A percentile compares a stretch with the other conserved stretches of the same genome.
phyloP scores from a whole-genome alignment of 2,329 filamentous ascomycete genomes.

The Arachnomyces sp. region DNA sequence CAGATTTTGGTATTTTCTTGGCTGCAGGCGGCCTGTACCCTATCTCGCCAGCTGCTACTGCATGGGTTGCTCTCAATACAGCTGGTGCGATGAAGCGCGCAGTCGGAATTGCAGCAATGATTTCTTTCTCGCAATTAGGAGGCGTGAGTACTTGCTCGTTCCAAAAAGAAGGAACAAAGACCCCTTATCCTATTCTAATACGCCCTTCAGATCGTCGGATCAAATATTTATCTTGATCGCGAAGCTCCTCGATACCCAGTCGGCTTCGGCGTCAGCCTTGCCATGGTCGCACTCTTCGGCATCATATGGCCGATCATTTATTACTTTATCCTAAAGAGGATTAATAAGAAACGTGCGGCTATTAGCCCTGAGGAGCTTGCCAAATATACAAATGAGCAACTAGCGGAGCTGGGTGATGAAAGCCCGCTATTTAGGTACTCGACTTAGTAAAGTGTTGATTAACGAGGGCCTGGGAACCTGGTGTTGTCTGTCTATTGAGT shows the following conservation, averaged over 20 bases:
- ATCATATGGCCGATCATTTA: slow-evolving; percentile 5
- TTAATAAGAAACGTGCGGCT: slow-evolving; percentile 20
- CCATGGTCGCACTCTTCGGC: slow-evolving; percentile 2
- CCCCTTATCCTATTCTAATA: too few species aligned
- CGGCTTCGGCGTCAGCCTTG: slow-evolving; percentile 9
- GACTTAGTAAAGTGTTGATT: too few species aligned
- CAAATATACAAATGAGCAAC: slow-evolving; percentile 24
- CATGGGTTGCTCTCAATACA: slow-evolving; percentile 25
- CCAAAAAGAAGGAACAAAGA: too few species aligned
- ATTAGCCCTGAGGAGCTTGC: slow-evolving; percentile 19
- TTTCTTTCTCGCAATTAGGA: too few species aligned
- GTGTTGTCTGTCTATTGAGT: too few species aligned
- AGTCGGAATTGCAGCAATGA: slow-evolving; percentile 24
- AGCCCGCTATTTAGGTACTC: slow-evolving; percentile 27
- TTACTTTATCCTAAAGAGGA: slow-evolving; percentile 12
- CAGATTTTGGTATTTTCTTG: slow-evolving; percentile 13
- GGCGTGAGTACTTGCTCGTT: slow-evolving; percentile 9
- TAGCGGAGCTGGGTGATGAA: slow-evolving; percentile 26
- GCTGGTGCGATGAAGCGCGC: slow-evolving; percentile 23
- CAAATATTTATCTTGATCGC: slow-evolving; percentile 15
- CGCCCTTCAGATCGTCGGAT: slow-evolving; percentile 24
- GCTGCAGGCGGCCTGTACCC: slow-evolving; percentile 22
- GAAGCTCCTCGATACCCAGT: slow-evolving; percentile 10
- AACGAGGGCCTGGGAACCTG: too few species aligned
- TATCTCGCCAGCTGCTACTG: slow-evolving; percentile 22